phyloP scores from a whole-genome alignment of 2,329 filamentous ascomycete species.

The Pleurostoma richardsiae region DNA sequence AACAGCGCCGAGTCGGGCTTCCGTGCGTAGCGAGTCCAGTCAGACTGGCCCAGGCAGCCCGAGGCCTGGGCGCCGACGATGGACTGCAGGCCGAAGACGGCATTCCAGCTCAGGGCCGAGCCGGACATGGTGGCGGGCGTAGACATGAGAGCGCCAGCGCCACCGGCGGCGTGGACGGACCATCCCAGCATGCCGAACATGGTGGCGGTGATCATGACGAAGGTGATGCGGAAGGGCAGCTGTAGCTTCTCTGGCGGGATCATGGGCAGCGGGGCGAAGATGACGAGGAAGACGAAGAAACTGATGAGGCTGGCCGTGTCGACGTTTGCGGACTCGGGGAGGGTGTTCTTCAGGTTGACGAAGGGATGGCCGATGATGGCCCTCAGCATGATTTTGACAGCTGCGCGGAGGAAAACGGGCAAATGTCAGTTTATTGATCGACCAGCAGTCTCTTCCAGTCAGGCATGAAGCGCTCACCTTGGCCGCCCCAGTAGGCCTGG shows the following conservation, averaged over 20 bases:
- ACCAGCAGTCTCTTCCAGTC: neutral
- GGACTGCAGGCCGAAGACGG: constrained; percentile 20
- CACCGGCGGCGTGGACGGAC: constrained; percentile 18
- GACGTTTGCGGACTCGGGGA: constrained; percentile 16
- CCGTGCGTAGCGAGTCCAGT: constrained; percentile 25
- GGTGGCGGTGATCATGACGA: constrained; percentile 21
- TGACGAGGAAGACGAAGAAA: constrained; percentile 22
- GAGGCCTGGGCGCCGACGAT: constrained; percentile 20
- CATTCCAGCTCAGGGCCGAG: constrained; percentile 20
- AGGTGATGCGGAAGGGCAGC: constrained; percentile 17
- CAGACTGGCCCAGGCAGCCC: constrained; percentile 21
- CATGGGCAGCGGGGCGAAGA: constrained; percentile 18
- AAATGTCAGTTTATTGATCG: neutral
- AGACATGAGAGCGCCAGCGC: constrained; percentile 16
- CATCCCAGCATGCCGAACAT: constrained; percentile 24
- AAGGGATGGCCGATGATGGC: constrained; percentile 19
- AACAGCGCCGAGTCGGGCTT: constrained; percentile 18
- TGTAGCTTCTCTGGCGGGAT: constrained; percentile 22
- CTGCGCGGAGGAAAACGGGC: constrained; percentile 4
- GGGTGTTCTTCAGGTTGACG: constrained; percentile 15
- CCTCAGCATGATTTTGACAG: constrained; percentile 21
- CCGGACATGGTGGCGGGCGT: constrained; percentile 14
- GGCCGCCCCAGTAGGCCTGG: constrained; percentile 21
- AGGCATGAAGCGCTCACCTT: constrained; percentile 5
- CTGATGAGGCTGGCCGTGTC: constrained; percentile 18